Evolutionary conservation across 1,284 basidiomycete genomes (phyloP).

Genomic region (Heterobasidion occidentale): DNA sequence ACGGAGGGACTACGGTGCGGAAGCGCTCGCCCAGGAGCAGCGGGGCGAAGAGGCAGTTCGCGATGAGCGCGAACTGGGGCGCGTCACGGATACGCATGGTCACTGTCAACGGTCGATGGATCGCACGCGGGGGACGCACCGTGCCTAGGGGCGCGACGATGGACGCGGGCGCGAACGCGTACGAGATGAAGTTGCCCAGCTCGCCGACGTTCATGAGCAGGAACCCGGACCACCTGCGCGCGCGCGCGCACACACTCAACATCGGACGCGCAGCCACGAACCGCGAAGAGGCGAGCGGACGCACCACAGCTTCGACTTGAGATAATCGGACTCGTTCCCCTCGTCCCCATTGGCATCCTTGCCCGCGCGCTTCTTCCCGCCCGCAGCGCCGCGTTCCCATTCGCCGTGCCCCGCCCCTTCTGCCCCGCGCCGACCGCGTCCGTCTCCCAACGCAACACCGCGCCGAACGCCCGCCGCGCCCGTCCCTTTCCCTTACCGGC

Average conservation of each 20-base stretch:
- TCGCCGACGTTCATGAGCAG: slow-evolving; percentile 89
- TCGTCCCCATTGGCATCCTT: background rate
- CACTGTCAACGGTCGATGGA: background rate
- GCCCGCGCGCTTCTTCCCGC: background rate
- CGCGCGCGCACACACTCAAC: slow-evolving; percentile 3
- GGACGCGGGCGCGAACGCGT: slow-evolving; percentile 84
- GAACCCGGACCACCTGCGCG: slow-evolving; percentile 82
- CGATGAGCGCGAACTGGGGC: slow-evolving; percentile 76
- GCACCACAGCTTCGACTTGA: slow-evolving; percentile 79
- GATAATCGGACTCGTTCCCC: slow-evolving; percentile 54
- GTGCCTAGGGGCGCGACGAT: slow-evolving; percentile 95
- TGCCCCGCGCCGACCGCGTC: background rate
- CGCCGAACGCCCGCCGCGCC: slow-evolving; percentile 4
- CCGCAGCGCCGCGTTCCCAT: background rate
- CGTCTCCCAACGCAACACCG: background rate
- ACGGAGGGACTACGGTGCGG: slow-evolving; percentile 42
- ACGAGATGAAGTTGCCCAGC: slow-evolving; percentile 86
- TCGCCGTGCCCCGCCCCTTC: background rate
- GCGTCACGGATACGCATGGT: slow-evolving; percentile 5
- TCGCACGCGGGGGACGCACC: slow-evolving; percentile 36
- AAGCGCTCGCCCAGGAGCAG: slow-evolving; percentile 77
- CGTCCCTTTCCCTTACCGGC: background rate
- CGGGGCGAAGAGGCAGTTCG: slow-evolving; percentile 93
- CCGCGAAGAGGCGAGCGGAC: slow-evolving; percentile 4
- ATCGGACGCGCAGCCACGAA: background rate